Conservation (phyloP, 2,329 filamentous ascomycete genomes). For the Amphichorda felina region DNA sequence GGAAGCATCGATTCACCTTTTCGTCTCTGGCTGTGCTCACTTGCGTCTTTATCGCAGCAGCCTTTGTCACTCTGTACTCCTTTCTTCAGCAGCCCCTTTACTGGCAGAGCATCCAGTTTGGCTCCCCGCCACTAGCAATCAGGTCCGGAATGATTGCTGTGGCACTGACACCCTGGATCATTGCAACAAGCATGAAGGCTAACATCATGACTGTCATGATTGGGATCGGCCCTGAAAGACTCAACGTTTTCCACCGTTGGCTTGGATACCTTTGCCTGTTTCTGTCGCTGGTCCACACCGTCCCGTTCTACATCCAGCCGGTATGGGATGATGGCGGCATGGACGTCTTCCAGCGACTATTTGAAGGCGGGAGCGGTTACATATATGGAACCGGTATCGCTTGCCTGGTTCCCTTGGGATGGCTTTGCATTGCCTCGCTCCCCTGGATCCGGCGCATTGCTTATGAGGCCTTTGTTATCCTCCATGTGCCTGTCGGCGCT, state of each 20-base stretch:
- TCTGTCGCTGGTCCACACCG: slow-evolving; percentile 68
- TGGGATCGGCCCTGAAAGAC: slow-evolving; percentile 80
- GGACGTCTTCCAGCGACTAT: slow-evolving; percentile 56
- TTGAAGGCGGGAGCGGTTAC: slow-evolving; percentile 50
- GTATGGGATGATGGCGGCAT: slow-evolving; percentile 72
- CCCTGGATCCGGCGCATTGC: slow-evolving; percentile 63
- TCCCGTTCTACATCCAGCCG: slow-evolving; percentile 84
- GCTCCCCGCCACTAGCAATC: slow-evolving; percentile 80
- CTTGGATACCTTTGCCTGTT: slow-evolving; percentile 77
- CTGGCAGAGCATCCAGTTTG: slow-evolving; percentile 75
- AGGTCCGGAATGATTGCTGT: slow-evolving; percentile 86
- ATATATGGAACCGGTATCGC: slow-evolving; percentile 82
- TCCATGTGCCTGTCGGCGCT: slow-evolving; percentile 74
- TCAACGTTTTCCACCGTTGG: slow-evolving; percentile 93
- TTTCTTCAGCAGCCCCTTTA: slow-evolving; percentile 84
- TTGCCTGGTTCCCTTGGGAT: slow-evolving; percentile 66
- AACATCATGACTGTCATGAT: slow-evolving; percentile 77
- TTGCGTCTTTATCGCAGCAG: slow-evolving; percentile 54
- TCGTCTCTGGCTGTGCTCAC: slow-evolving; percentile 65
- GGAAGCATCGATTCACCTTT: slow-evolving; percentile 61
- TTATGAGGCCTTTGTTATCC: slow-evolving; percentile 75
- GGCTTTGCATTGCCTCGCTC: slow-evolving; percentile 77
- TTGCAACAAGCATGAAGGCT: slow-evolving; percentile 81
- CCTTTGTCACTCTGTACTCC: slow-evolving; percentile 68
- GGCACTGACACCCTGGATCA: slow-evolving; percentile 85